phyloP scores from a whole-genome alignment of 2,329 filamentous ascomycete genomes.

The Aureobasidium zeae region DNA sequence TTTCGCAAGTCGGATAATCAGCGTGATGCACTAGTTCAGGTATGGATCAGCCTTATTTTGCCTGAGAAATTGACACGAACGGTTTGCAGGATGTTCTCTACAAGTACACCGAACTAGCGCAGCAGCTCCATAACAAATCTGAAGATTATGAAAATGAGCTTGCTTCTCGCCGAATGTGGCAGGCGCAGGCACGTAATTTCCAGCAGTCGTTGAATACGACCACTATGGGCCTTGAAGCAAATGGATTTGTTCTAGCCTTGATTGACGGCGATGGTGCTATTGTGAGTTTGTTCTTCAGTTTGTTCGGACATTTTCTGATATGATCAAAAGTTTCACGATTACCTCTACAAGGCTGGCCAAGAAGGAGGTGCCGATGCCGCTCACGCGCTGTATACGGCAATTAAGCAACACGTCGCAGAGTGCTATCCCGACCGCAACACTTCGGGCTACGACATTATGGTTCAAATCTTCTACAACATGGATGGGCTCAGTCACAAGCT shows the following conservation, averaged over 20 bases:
- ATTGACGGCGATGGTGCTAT: conserved; percentile 44
- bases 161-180: conserved; percentile 28
- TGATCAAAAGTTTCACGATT: conserved; percentile 35
- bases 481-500: conserved; percentile 38
- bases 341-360: conserved; percentile 29
- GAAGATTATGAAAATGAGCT: conserved; percentile 32
- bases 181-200: conserved; percentile 21
- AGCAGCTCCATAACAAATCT: conserved; percentile 26
- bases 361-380: conserved; percentile 41
- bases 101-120: conserved; percentile 27
- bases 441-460: conserved; percentile 37
- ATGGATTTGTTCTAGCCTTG: conserved; percentile 38
- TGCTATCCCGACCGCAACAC: conserved; percentile 32
- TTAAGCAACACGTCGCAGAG: conserved; percentile 34
- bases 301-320: not conserved
- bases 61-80: not conserved
- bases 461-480: conserved; percentile 40
- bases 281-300: conserved; percentile 26
- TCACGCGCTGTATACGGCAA: conserved; percentile 33
- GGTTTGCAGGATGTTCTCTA: conserved; percentile 23
- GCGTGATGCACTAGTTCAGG: conserved; percentile 24
- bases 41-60: not conserved
- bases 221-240: conserved; percentile 19
- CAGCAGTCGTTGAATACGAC: conserved; percentile 8
- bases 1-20: conserved; percentile 27